Conservation (phyloP, 495 filamentous ascomycete genomes). For the Annulohypoxylon moriforme region DNA sequence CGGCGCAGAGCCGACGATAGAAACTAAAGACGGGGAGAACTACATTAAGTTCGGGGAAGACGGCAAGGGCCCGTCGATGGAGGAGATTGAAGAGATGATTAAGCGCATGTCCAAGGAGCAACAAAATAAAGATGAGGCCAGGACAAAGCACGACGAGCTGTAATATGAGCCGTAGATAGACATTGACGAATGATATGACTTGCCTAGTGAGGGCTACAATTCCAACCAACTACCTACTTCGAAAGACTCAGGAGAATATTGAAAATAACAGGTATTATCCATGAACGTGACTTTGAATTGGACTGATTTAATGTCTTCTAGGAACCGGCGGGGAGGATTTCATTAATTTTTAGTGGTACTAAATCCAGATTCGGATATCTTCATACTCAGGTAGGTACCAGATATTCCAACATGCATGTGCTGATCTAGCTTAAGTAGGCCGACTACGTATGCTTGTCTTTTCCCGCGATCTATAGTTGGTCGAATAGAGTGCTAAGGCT, state of each 20-base stretch:
- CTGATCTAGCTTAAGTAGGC: not conserved
- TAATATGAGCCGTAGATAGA: constrained; percentile 49
- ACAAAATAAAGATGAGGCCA: constrained; percentile 50
- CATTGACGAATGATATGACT: constrained; percentile 40
- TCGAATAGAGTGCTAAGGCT: not conserved
- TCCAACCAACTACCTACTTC: not conserved
- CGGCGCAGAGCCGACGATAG: constrained; percentile 50
- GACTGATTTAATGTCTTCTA: not conserved
- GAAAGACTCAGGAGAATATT: not conserved
- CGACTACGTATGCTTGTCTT: constrained; percentile 10
- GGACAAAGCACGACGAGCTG: constrained; percentile 62
- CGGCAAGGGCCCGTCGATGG: constrained; percentile 53
- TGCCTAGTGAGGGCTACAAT: constrained; percentile 10
- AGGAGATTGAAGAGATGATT: constrained; percentile 64
- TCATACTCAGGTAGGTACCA: not conserved
- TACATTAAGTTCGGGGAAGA: constrained; percentile 52
- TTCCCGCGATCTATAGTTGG: constrained; percentile 1
- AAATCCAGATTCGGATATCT: constrained; percentile 3
- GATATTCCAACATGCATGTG: not conserved
- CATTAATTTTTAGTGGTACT: not conserved
- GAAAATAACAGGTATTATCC: not conserved
- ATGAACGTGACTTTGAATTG: not conserved
- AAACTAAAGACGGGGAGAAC: constrained; percentile 43
- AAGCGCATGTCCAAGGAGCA: constrained; percentile 56
- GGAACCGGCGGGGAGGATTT: not conserved